phyloP scores from a whole-genome alignment of 2,329 filamentous ascomycete genomes.

The Aspergillus pseudoviridinutans region DNA sequence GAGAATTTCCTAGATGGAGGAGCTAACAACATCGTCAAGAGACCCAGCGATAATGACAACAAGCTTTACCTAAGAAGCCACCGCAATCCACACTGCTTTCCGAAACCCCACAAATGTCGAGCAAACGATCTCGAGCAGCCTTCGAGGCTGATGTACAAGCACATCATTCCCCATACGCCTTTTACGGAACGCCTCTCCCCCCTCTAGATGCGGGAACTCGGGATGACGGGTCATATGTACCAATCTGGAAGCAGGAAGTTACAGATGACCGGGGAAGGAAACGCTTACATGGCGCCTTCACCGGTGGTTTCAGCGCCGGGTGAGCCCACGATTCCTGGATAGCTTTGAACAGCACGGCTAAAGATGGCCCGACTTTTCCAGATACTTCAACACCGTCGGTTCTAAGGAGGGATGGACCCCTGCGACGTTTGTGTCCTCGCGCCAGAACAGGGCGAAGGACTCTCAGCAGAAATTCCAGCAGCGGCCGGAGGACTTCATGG shows the following conservation, averaged over 20 bases:
- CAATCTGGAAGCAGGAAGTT: constrained; percentile 98
- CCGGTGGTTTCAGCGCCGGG: constrained; percentile 94
- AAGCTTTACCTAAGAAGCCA: background rate
- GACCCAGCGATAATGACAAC: background rate
- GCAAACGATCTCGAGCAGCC: constrained; percentile 72
- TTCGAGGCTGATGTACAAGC: constrained; percentile 71
- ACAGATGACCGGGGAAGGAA: constrained; percentile 87
- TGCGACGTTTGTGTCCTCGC: constrained; percentile 85
- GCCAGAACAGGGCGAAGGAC: constrained; percentile 70
- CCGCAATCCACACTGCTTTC: background rate
- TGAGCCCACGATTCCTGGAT: constrained; percentile 47
- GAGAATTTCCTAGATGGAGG: background rate
- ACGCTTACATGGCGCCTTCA: constrained; percentile 92
- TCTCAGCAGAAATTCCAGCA: constrained; percentile 51
- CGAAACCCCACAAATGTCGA: constrained; percentile 55
- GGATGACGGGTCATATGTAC: constrained; percentile 88
- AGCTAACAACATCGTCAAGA: background rate
- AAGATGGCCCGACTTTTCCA: constrained; percentile 37
- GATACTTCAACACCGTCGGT: constrained; percentile 96
- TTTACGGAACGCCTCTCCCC: constrained; percentile 82
- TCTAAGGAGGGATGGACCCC: constrained; percentile 98
- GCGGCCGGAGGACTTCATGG: constrained; percentile 90
- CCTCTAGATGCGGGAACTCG: constrained; percentile 69
- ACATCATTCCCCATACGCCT: constrained; percentile 67
- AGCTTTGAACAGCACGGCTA: constrained; percentile 31